Conservation (phyloP, 305 asterid genomes). For the Rubia balearica region DNA sequence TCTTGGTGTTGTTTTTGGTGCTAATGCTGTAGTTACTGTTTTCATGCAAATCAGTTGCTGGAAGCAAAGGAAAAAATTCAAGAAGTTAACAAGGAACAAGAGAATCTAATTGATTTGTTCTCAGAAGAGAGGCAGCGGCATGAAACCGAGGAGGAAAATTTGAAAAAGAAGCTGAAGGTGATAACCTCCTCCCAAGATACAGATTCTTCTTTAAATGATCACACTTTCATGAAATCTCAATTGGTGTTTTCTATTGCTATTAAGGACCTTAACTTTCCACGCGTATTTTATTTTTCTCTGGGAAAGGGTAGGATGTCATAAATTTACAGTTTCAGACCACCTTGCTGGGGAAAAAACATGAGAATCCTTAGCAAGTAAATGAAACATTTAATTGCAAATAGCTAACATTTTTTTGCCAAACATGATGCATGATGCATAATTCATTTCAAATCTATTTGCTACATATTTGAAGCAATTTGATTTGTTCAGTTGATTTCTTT, state of each 20-base stretch:
- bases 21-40: slow-evolving; percentile 9
- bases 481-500: neutral
- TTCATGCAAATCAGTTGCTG: slow-evolving; percentile 41
- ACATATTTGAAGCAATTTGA: neutral
- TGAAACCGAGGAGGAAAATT: slow-evolving; percentile 58
- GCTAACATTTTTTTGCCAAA: neutral
- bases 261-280: neutral
- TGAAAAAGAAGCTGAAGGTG: slow-evolving; percentile 72
- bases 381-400: neutral
- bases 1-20: slow-evolving; percentile 2
- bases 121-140: slow-evolving; percentile 92
- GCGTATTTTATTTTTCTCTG: neutral
- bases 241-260: neutral
- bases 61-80: slow-evolving; percentile 37
- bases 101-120: slow-evolving; percentile 59
- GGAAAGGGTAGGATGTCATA: neutral
- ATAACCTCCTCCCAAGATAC: neutral
- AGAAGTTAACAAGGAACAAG: slow-evolving; percentile 70
- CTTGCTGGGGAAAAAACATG: too few relatives aligned
- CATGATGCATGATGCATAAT: neutral
- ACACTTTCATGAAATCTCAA: neutral
- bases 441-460: neutral
- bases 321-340: too few relatives aligned
- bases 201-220: neutral
- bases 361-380: neutral